Conservation (phyloP, 2,329 filamentous ascomycete species). For the Ophiostoma sp. region DNA sequence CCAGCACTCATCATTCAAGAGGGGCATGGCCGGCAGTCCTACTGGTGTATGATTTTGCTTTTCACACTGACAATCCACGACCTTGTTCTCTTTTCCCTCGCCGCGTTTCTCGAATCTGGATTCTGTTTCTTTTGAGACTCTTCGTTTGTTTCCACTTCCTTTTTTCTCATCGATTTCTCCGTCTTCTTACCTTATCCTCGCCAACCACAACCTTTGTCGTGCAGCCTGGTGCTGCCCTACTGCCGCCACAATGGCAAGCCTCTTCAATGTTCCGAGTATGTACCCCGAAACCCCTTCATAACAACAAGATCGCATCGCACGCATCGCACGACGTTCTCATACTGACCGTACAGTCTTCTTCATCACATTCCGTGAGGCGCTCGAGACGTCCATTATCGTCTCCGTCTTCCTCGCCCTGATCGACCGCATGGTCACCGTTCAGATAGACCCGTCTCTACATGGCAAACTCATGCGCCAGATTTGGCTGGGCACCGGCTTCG, state of each 20-base stretch:
- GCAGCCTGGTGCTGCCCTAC: background rate
- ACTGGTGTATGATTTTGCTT: background rate
- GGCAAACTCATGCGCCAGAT: conserved; percentile 72
- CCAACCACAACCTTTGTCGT: background rate
- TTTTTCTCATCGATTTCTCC: background rate
- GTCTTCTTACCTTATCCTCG: background rate
- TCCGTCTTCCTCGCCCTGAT: conserved; percentile 83
- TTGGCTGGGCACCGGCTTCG: conserved; percentile 62
- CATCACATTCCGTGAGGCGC: conserved; percentile 80
- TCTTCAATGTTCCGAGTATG: conserved; percentile 24
- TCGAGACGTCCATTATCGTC: conserved; percentile 82
- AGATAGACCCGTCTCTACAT: conserved; percentile 61
- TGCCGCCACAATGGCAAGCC: conserved; percentile 17
- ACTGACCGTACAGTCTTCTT: conserved; percentile 68
- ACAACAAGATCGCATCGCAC: too few relatives aligned
- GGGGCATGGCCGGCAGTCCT: background rate
- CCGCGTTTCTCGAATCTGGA: background rate
- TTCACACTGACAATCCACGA: background rate
- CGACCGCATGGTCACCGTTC: conserved; percentile 71
- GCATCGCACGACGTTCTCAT: too few relatives aligned
- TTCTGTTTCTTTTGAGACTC: background rate
- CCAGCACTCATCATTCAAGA: background rate
- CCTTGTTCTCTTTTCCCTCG: background rate
- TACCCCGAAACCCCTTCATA: too few relatives aligned
- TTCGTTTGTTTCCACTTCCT: too few relatives aligned